Evolutionary conservation across 768 basidiomycete species (phyloP).

Genomic region (Leucocoprinus leucothites): DNA sequence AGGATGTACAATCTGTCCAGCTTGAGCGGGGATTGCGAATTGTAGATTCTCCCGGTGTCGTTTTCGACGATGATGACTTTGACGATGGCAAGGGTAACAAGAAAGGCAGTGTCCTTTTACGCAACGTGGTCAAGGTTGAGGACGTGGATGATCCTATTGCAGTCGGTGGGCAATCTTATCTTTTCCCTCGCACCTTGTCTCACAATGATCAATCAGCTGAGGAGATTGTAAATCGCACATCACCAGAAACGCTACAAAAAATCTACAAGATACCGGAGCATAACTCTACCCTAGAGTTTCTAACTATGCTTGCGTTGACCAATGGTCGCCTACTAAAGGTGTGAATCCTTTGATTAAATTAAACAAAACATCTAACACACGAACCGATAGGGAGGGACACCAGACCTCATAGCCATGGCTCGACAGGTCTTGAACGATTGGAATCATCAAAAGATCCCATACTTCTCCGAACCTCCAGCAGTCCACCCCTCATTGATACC

Average conservation of each 20-base stretch:
- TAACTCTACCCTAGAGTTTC: slow-evolving; percentile 70
- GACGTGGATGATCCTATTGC: slow-evolving; percentile 87
- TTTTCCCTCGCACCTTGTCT: neutral
- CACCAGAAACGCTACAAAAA: slow-evolving; percentile 66
- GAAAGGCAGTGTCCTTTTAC: slow-evolving; percentile 67
- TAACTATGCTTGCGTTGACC: slow-evolving; percentile 85
- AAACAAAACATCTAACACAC: too few species aligned
- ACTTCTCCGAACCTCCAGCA: slow-evolving; percentile 75
- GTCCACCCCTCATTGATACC: slow-evolving; percentile 79
- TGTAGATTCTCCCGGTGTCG: slow-evolving; percentile 96
- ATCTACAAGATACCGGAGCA: slow-evolving; percentile 85
- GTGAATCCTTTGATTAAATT: neutral
- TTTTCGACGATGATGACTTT: slow-evolving; percentile 79
- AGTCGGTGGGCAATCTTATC: slow-evolving; percentile 57
- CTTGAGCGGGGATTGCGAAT: slow-evolving; percentile 91
- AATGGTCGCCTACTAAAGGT: slow-evolving; percentile 86
- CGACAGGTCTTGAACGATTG: slow-evolving; percentile 85
- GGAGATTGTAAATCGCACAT: slow-evolving; percentile 76
- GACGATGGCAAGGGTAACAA: slow-evolving; percentile 39
- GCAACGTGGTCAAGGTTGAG: slow-evolving; percentile 90
- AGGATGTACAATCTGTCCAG: slow-evolving; percentile 86
- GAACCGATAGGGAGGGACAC: slow-evolving; percentile 73
- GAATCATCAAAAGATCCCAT: slow-evolving; percentile 96
- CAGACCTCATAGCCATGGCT: slow-evolving; percentile 80
- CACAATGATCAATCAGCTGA: slow-evolving; percentile 54